Base-by-base conservation (phyloP, 2,329 filamentous ascomycete species). In the Clarireedia hainanense region DNA sequence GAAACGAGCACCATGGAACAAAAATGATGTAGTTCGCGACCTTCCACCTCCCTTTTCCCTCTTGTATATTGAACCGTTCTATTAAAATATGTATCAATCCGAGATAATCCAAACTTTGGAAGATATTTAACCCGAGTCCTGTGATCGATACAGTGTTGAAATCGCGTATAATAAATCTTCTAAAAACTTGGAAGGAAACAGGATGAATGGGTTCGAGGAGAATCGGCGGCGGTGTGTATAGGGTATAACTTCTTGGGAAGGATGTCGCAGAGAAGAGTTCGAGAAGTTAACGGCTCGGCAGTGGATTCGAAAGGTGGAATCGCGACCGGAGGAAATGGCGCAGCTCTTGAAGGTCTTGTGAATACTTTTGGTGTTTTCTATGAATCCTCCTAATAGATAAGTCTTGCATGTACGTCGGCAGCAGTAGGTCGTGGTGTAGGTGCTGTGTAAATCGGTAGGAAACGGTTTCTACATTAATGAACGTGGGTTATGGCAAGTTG, bases 1-100 rank as follows among this genome's bases (percentile, higher is more conserved):
- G 65, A 68, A 67, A 68, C 66, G 61, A 50, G 56, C 58, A 63
- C 45, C 52, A 57, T 61, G 50, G 45, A 58, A 58, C 61, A 58
- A 58, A 57, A 60, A 60, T 43, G 39, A 42, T 43, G 42, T 17
- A 43, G 23, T 20, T 43, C 40, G 40, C 40, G 40, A 43, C 17
- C 9, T 23, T 23, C n/a, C 23, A 20, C 26, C 24, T 47, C 24
- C 23, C 20, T 26, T 47, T 47, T 27, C 12, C 43, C 26, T 27
- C 15, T 47, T 24, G 23, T 26, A 26, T 47, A 17, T 47, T 10
- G 26, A 27, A 27, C 27, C 24, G 43, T 27, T 47, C 23, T 47
- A 12, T 17, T 47, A n/a, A 14, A 24, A 24, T 30, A 27, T 47
- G 24, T 42, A 42, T 42, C 39, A 42, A 42, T 42, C 30, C 10